Conservation (phyloP, 2,329 filamentous ascomycete species). For the Phialocephala sp. region DNA sequence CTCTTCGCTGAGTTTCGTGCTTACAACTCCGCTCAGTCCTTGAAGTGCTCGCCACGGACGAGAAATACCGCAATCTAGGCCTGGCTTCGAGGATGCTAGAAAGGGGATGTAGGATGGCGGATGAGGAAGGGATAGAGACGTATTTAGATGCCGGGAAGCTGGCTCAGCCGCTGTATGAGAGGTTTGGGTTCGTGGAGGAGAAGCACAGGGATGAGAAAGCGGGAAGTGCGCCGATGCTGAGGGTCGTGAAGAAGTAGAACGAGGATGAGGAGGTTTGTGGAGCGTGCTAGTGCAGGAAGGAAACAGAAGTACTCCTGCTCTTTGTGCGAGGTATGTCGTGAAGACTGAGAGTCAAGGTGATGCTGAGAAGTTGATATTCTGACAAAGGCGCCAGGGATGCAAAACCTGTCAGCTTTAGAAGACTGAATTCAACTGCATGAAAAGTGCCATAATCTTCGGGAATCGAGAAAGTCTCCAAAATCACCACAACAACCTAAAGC, state of each 20-base stretch:
- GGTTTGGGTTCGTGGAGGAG: slow-evolving; percentile 17
- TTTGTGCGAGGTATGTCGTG: too few species aligned
- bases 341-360: too few species aligned
- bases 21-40: slow-evolving; percentile 12
- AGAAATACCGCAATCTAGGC: slow-evolving; percentile 13
- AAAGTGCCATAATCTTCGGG: too few species aligned
- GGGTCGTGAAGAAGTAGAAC: not conserved
- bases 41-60: slow-evolving; percentile 15
- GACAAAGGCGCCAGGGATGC: too few species aligned
- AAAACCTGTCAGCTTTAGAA: too few species aligned
- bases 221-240: not conserved
- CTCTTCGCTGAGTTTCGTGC: not conserved
- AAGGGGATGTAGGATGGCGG: slow-evolving; percentile 18
- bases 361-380: too few species aligned
- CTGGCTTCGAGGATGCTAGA: slow-evolving; percentile 13
- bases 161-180: slow-evolving; percentile 23
- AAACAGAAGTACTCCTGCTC: too few species aligned
- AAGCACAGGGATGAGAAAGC: not conserved
- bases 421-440: too few species aligned
- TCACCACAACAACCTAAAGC: too few species aligned
- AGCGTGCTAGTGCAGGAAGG: not conserved
- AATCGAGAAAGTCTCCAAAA: too few species aligned
- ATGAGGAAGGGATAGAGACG: slow-evolving; percentile 18
- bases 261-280: not conserved
- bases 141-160: slow-evolving; percentile 24